phyloP scores from a whole-genome alignment of 2,329 filamentous ascomycete species.

The Ophiocordyceps camponoti-rufipedis region DNA sequence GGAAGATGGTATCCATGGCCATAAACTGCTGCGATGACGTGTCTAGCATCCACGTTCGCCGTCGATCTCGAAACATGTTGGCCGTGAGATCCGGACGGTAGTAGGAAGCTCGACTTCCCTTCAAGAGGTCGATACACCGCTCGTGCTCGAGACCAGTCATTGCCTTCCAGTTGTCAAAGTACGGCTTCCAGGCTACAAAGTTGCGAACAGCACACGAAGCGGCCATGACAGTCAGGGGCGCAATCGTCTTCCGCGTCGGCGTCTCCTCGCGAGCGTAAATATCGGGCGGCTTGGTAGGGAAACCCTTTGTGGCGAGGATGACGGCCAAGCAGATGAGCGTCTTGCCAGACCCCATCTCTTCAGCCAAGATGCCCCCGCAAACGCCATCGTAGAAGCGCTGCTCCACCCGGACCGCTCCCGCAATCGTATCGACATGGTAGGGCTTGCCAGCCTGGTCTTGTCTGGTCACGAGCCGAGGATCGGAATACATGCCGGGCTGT shows the following conservation, averaged over 20 bases:
- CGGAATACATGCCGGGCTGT: conserved; percentile 43
- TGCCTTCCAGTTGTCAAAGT: conserved; percentile 34
- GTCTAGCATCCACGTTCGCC: too few relatives aligned
- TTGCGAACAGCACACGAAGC: conserved; percentile 48
- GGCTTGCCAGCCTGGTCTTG: conserved; percentile 38
- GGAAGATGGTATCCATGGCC: conserved; percentile 25
- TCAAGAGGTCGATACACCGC: conserved; percentile 36
- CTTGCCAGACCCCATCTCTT: conserved; percentile 73
- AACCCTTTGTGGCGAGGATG: conserved; percentile 55
- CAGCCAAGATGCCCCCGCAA: conserved; percentile 60
- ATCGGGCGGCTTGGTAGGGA: conserved; percentile 48
- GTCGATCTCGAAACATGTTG: too few relatives aligned
- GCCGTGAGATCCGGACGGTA: conserved; percentile 19
- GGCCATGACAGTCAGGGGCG: conserved; percentile 56
- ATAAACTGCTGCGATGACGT: too few relatives aligned
- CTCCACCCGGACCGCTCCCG: conserved; percentile 42
- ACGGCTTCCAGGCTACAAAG: conserved; percentile 51
- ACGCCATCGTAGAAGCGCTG: conserved; percentile 56
- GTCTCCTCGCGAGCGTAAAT: conserved; percentile 28
- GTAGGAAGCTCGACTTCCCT: conserved; percentile 41
- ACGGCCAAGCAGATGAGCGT: conserved; percentile 70
- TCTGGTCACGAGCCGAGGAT: conserved; percentile 50
- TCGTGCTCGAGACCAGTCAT: conserved; percentile 29
- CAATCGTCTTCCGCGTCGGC: conserved; percentile 27
- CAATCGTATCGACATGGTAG: conserved; percentile 56